Evolutionary conservation across 306 rosid species (phyloP), one percentile per base, ranked within the genome.

Genomic region (Dryas octopetala): DNA sequence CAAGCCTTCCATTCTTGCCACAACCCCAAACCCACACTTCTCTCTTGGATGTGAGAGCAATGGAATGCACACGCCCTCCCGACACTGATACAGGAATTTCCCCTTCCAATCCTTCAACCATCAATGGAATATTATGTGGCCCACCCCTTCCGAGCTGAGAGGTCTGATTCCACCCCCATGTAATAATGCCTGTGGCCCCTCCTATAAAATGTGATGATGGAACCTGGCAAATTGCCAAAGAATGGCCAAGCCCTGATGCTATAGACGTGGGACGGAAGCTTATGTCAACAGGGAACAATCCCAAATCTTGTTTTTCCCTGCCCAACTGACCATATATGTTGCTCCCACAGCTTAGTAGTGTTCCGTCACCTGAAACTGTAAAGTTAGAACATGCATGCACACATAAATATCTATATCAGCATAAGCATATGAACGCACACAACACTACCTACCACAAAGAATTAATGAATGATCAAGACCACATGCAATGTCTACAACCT

Each of bases 391-490:
- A 79, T 70, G 48, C 70, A 75, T 45, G 58, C 40, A 6, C 7
- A 38, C 66, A 44, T 62, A 47, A 43, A 66, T 65, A 47, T 82
- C 57, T 48, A 60, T 58, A 47, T 74, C 54, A 51, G 47, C 12
- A 15, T 12, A 68, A 14, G 72, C 79, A 65, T 55, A 16, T 40
- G 57, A 79, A 79, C 44, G 78, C 10, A 70, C 17, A 74, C 16
- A 66, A 52, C 14, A 55, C 54, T 72, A 82, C 96, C 72, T 83
- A 95, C 98, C 85, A 66, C 91, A 90, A 60, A 86, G 91, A 74
- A 91, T 61, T n/a, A 91, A 74, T 69, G 98, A 91, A 88, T 95
- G 97, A 83, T 95, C 97, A 80, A 95, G 93, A 70, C 98, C 98
- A 63, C 96, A 91, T 0, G 93, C 87, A 83, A 95, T 84, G 76